Evolutionary conservation across 2,329 filamentous ascomycete genomes (phyloP), one percentile per base, ranked within the genome.

Genomic region (Apiospora koreana): DNA sequence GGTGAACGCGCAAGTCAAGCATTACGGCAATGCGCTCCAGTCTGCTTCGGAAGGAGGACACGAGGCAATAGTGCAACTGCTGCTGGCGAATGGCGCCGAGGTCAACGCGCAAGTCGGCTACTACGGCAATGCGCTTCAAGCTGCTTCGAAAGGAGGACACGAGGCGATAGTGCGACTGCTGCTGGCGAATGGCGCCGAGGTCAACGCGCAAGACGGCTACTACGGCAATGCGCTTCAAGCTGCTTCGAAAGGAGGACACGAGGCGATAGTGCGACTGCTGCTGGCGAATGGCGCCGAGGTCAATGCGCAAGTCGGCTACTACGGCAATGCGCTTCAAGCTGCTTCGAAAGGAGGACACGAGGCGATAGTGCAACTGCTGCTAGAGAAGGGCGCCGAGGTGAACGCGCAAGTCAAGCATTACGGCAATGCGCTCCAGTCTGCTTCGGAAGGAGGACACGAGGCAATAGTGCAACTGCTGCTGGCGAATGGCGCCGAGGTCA

Each of bases 221-320:
- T 14, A 43, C 9, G 14, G 42, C 14, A 43, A 43, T 16, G 42
- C 42, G 2, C 42, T 43, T 10, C 42, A 14, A 14, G 42, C 9
- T 43, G 42, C 12, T 16, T 43, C 42, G 14, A 43, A n/a, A n/a
- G n/a, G n/a, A n/a, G n/a, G n/a, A n/a, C n/a, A n/a, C n/a, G n/a
- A n/a, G n/a, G n/a, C n/a, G 42, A 16, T 38, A 4, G 35, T 38
- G 4, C 35, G 62, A 23, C 4, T 68, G 38, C 65, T 71, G 58
- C 62, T 68, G 21, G 48, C 66, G 38, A 68, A 68, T 54, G 73
- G 72, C 71, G 74, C 69, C 73, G 35, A 38, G 5, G 35, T 38
- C 35, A 38, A 38, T 9, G 35, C 35, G 9, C 35, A 38, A 38
- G 35, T 4, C 72, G 35, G 35, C 4, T 9, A 38, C 4, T 69